Conservation (phyloP, 2,329 filamentous ascomycete genomes). For the Pseudogymnoascus sp. region DNA sequence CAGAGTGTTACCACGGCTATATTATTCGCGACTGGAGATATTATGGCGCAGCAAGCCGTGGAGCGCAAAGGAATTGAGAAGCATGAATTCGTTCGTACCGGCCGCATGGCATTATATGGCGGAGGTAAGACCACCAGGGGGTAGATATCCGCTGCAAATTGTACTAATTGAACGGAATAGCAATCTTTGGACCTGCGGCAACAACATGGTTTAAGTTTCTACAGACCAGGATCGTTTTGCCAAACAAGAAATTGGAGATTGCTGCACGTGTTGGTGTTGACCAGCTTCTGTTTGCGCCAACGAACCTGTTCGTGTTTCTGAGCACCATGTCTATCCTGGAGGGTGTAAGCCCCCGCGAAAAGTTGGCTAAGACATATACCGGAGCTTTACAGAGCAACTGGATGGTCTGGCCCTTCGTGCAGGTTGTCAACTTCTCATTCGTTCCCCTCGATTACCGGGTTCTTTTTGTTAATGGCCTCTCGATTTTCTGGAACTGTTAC, state of each 20-base stretch:
- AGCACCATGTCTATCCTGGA: conserved; percentile 60
- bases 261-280: conserved; percentile 54
- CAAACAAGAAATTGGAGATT: conserved; percentile 49
- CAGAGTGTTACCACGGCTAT: conserved; percentile 85
- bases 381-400: conserved; percentile 59
- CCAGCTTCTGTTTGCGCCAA: conserved; percentile 57
- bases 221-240: conserved; percentile 49
- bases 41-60: conserved; percentile 82
- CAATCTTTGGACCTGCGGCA: conserved; percentile 61
- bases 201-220: conserved; percentile 64
- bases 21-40: conserved; percentile 86
- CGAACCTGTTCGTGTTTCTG: conserved; percentile 57
- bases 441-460: conserved; percentile 61
- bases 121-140: conserved; percentile 46
- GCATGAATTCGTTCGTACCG: conserved; percentile 65
- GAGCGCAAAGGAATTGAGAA: conserved; percentile 69
- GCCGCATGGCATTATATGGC: conserved; percentile 72
- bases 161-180: conserved; percentile 30
- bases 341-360: conserved; percentile 49
- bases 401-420: conserved; percentile 61
- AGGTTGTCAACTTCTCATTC: conserved; percentile 60
- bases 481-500: conserved; percentile 45
- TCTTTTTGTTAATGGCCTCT: conserved; percentile 62
- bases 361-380: conserved; percentile 50
- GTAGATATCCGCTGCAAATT: not conserved